Base-by-base conservation (phyloP, 2,329 filamentous ascomycete species). In the Alternaria infectoria region DNA sequence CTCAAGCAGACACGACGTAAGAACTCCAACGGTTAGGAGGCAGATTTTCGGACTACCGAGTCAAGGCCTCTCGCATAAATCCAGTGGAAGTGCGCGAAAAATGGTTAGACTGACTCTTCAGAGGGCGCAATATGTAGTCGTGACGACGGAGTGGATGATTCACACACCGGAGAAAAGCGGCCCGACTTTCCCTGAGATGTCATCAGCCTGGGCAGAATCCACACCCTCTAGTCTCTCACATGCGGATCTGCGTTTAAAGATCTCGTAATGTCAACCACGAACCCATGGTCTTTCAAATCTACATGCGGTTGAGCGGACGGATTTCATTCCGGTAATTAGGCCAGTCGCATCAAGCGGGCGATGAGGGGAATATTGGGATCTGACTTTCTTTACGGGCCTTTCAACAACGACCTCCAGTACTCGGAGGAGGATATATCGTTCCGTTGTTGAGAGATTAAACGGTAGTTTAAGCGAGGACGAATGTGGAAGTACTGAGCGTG, bases 181-280 rank as follows among this genome's bases (percentile, higher is more conserved):
- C 61, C 66, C 65, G 64, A 61, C 57, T 55, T 62, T 64, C 55
- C 50, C 28, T 45, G 50, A 57, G 56, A 61, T 60, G 69, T 57
- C 43, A 64, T 64, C 54, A 52, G 51, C 47, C 51, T 54, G 51
- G 47, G 52, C 32, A 47, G 11, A 17, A 65, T 63, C 43, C 26
- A 50, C 59, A 45, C 54, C 43, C 36, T 21, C 26, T 52, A 36
- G 45, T 54, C 58, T 58, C 59, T 70, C 69, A 74, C 69, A 74
- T 67, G 71, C 66, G 62, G 67, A 69, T 68, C 67, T 60, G 49
- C 44, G 59, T 47, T 44, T 56, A 65, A 59, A 32, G 62, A 68
- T 74, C 69, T 73, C 67, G 70, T 71, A 74, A 74, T 66, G 66
- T 45, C 61, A 69, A 68, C 60, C 54, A 59, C 54, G 62, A 58